These are phyloP conservation scores for Dunaliella primolecta DNA, from an alignment of 139 green algal species.

Conservation along the genomic window DNA sequence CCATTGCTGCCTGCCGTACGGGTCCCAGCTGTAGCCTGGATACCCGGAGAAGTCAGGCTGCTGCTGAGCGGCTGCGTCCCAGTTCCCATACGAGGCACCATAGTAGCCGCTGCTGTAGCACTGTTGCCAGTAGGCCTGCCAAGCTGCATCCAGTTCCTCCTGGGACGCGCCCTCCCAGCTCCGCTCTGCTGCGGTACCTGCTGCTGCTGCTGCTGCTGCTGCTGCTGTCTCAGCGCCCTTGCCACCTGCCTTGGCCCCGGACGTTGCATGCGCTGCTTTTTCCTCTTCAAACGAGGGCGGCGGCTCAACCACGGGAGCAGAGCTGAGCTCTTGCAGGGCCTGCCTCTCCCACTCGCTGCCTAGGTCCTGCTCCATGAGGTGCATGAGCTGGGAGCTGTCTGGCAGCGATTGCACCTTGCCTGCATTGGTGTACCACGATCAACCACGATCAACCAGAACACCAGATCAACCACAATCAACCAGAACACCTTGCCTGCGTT, in stretches of 20 bases:
- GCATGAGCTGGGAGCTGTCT: slow-evolving; percentile 8
- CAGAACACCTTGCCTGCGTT: neutral
- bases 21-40: no score
- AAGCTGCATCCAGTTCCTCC: neutral
- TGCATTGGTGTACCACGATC: neutral
- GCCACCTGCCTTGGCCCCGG: neutral
- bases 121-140: neutral
- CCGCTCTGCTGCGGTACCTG: neutral
- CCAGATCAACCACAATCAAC: neutral
- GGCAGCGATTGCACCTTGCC: slow-evolving; percentile 22
- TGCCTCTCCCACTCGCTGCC: slow-evolving; percentile 42
- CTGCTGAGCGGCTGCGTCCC: no score
- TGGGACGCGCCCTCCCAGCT: neutral
- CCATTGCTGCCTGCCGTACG: no score
- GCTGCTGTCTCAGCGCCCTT: neutral
- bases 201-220: slow-evolving; percentile 7
- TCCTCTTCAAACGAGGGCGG: slow-evolving; percentile 8
- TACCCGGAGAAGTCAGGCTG: no score
- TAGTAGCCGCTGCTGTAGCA: neutral
- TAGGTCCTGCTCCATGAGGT: slow-evolving; percentile 34
- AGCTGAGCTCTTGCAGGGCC: slow-evolving; percentile 27
- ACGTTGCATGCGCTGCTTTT: neutral
- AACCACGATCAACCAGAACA: neutral
- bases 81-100: neutral
- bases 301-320: slow-evolving; percentile 2